phyloP scores from a whole-genome alignment of 2,329 filamentous ascomycete genomes.

The Ceratocystis cubensis region DNA sequence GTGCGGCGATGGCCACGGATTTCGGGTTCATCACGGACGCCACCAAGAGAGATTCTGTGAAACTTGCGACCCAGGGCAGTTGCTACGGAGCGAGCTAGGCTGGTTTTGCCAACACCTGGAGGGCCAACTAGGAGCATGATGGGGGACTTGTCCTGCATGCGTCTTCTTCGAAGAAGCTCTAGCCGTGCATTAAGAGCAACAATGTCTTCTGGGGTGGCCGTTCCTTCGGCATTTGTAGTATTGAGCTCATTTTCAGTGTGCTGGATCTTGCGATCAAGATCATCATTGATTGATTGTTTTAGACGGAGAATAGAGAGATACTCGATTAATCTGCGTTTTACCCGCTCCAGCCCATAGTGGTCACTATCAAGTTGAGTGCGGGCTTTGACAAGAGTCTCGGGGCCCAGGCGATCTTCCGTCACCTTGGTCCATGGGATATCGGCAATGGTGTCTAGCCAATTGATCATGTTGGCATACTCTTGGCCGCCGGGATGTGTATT shows the following conservation, averaged over 20 bases:
- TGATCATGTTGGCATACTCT: conserved; percentile 85
- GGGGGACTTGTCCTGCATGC: conserved; percentile 86
- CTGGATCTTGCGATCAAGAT: conserved; percentile 66
- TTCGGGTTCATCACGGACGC: conserved; percentile 91
- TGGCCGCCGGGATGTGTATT: conserved; percentile 96
- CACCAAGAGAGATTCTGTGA: conserved; percentile 89
- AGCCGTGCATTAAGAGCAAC: conserved; percentile 47
- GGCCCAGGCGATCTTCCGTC: conserved; percentile 76
- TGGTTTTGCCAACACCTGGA: conserved; percentile 92
- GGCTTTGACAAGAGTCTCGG: conserved; percentile 64
- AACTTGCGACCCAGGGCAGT: conserved; percentile 89
- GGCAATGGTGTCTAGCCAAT: conserved; percentile 83
- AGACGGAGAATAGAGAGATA: conserved; percentile 92
- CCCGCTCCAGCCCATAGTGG: conserved; percentile 90
- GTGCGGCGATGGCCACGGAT: conserved; percentile 90
- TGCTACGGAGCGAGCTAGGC: conserved; percentile 82
- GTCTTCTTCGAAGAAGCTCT: conserved; percentile 64
- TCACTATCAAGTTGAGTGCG: conserved; percentile 88
- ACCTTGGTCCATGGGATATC: conserved; percentile 85
- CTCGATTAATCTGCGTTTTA: conserved; percentile 91
- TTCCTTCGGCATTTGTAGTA: conserved; percentile 29
- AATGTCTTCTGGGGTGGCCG: conserved; percentile 26
- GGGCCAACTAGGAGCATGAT: conserved; percentile 89
- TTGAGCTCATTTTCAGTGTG: conserved; percentile 46
- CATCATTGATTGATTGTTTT: conserved; percentile 80